Percentiles rank a stretch among this genome's conserved stretches.
Evolutionary conservation across 352 stramenopile genomes (phyloP).

Genomic region (Globisporangium sylvaticum): DNA sequence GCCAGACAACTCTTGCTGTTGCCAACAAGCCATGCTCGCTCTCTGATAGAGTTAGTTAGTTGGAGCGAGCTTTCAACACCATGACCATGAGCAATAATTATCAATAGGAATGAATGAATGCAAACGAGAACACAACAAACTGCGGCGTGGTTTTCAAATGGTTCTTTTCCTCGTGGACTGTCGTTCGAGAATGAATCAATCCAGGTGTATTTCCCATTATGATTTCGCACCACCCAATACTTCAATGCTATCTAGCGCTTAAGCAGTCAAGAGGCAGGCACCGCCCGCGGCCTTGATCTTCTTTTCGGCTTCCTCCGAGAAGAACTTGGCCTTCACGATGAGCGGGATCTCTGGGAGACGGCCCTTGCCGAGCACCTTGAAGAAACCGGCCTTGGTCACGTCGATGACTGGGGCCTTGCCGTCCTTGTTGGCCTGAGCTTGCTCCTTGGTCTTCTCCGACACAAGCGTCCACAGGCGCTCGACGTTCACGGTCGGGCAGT

Average conservation of each 20-base stretch:
- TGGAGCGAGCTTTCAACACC: not conserved
- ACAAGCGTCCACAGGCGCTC: conserved; percentile 99
- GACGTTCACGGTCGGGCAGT: conserved; percentile 98
- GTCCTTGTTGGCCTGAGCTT: conserved; percentile 92
- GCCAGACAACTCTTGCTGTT: conserved; percentile 12
- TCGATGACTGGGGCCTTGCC: conserved; percentile 99
- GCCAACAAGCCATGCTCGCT: not conserved
- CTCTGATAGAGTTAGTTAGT: conserved; percentile 6
- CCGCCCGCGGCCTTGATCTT: conserved; percentile 99
- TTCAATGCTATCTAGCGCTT: conserved; percentile 59
- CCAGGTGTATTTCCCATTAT: conserved; percentile 72
- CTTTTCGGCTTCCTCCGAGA: conserved; percentile 99
- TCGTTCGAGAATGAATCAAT: conserved; percentile 20
- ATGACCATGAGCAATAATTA: not conserved
- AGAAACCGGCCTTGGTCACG: conserved; percentile 95
- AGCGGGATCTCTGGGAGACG: conserved; percentile 95
- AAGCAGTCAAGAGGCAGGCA: conserved; percentile 97
- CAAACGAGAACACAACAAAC: not conserved
- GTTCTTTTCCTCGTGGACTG: conserved; percentile 10
- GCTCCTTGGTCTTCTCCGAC: conserved; percentile 96
- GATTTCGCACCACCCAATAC: conserved; percentile 69
- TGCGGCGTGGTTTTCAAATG: conserved; percentile 5
- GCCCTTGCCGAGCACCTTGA: conserved; percentile 99
- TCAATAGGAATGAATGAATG: not conserved
- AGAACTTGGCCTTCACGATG: conserved; percentile 99